These are phyloP conservation scores for Candida dajiaensis DNA, from an alignment of 805 yeast species.

Conservation along the genomic window DNA sequence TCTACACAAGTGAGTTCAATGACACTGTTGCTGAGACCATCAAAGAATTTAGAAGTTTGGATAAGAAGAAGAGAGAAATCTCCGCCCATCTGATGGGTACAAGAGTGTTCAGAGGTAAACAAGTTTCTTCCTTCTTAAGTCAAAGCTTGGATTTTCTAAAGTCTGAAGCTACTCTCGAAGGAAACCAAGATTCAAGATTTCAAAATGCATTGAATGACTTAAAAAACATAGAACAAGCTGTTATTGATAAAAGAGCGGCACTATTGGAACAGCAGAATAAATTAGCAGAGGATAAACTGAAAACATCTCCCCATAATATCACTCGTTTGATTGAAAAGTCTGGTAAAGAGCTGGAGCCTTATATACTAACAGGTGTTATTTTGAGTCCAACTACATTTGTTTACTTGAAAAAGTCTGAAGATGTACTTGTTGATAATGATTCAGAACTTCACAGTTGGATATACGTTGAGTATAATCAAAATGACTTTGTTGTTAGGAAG, in stretches of 20 bases:
- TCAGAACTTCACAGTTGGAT: constrained; percentile 23
- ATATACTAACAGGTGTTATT: constrained; percentile 33
- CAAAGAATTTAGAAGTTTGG: background rate
- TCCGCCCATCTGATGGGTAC: constrained; percentile 18
- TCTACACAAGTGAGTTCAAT: constrained; percentile 27
- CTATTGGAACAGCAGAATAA: constrained; percentile 4
- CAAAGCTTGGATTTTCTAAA: constrained; percentile 23
- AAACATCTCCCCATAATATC: constrained; percentile 23
- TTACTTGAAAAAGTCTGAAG: constrained; percentile 17
- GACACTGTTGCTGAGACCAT: constrained; percentile 6
- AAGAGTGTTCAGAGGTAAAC: constrained; percentile 29
- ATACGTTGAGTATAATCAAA: constrained; percentile 24
- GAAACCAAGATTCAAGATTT: background rate
- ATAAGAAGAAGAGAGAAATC: constrained; percentile 13
- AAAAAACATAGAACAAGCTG: constrained; percentile 10
- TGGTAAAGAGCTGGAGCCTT: constrained; percentile 28
- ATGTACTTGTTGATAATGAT: constrained; percentile 5
- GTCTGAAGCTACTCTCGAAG: constrained; percentile 1
- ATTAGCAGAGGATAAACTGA: constrained; percentile 12
- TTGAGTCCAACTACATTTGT: constrained; percentile 28
- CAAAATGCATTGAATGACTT: constrained; percentile 20
- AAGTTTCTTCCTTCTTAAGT: constrained; percentile 21
- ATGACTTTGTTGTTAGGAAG: constrained; percentile 19
- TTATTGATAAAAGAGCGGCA: constrained; percentile 4
- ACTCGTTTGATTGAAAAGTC: constrained; percentile 20